Base-by-base conservation (phyloP, 768 basidiomycete genomes). In the Suillus alpinus region DNA sequence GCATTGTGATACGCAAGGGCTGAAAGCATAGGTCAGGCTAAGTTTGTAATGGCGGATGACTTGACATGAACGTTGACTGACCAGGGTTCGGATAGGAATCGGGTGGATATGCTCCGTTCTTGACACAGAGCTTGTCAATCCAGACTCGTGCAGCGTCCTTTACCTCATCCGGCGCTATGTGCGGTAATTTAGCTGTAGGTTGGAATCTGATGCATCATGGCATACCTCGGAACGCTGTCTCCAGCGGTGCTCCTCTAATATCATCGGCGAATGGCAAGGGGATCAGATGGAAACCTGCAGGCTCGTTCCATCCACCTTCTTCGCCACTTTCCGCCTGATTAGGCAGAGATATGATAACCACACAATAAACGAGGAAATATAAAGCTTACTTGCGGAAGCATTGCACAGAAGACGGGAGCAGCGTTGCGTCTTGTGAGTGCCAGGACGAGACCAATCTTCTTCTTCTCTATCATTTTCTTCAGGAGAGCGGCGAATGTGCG, bases 231-330 rank as follows among this genome's bases (percentile, higher is more conserved):
- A 81, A 77, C 7, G 80, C 87, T 58, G 84, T 79, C 20, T 87
- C 83, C 12, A 94, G 74, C 2, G 90, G 87, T 6, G 91, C 90
- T 20, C 81, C 80, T 52, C 97, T 86, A 53, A 98, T 89, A 67
- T 99, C 97, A 69, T 99, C 97, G 4, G 92, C 90, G 71, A 91
- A 99, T 0, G 96, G 95, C n/a, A 98, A 72, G 16, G 90, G 89
- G 60, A 98, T 89, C 56, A 98, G 79, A 73, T 98, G 95, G 68
- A 98, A 91, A 6, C 97, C 97, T 1, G 92, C 86, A 37, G 97
- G 93, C 44, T 91, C 87, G 56, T 84, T 86, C 80, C 86, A 90
- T 7, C 91, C 92, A 10, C 81, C 82, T 36, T 87, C 85, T 66
- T 89, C 86, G 37, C 76, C 65, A 51, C 81, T 83, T 71, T 97